phyloP scores from a whole-genome alignment of 2,329 filamentous ascomycete genomes.

The Sporothrix sp. region DNA sequence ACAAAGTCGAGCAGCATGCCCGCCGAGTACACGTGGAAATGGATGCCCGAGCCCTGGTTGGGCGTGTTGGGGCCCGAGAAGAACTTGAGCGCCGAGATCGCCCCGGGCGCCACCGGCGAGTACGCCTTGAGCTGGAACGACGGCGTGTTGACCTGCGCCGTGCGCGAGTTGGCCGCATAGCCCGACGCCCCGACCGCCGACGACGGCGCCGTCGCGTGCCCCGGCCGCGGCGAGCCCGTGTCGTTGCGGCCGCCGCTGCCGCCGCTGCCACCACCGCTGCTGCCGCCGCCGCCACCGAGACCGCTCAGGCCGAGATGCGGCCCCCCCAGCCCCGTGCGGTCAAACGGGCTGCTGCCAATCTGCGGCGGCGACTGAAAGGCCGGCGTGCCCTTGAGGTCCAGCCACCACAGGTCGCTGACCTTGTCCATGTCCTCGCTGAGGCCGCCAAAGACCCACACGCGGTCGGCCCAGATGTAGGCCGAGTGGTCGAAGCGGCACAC shows the following conservation, averaged over 20 bases:
- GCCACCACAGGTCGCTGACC: conserved; percentile 91
- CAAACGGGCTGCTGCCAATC: conserved; percentile 36
- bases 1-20: conserved; percentile 89
- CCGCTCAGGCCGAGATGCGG: neutral
- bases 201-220: conserved; percentile 38
- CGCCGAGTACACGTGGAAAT: conserved; percentile 92
- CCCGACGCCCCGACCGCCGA: conserved; percentile 49
- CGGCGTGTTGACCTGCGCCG: conserved; percentile 55
- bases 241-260: conserved; percentile 30
- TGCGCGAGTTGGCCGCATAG: conserved; percentile 59
- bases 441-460: conserved; percentile 94
- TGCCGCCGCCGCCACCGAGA: neutral
- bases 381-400: conserved; percentile 84
- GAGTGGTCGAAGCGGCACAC: conserved; percentile 92
- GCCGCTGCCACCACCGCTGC: conserved; percentile 20
- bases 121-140: conserved; percentile 61
- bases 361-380: conserved; percentile 65
- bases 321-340: conserved; percentile 27
- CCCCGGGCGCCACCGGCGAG: conserved; percentile 74
- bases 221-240: conserved; percentile 39
- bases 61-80: conserved; percentile 78
- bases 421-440: conserved; percentile 96
- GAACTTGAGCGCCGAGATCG: conserved; percentile 85
- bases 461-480: conserved; percentile 81
- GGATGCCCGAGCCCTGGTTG: conserved; percentile 79